Evolutionary conservation across 352 stramenopile species (phyloP).

Genomic region (Phytopythium aichiense): DNA sequence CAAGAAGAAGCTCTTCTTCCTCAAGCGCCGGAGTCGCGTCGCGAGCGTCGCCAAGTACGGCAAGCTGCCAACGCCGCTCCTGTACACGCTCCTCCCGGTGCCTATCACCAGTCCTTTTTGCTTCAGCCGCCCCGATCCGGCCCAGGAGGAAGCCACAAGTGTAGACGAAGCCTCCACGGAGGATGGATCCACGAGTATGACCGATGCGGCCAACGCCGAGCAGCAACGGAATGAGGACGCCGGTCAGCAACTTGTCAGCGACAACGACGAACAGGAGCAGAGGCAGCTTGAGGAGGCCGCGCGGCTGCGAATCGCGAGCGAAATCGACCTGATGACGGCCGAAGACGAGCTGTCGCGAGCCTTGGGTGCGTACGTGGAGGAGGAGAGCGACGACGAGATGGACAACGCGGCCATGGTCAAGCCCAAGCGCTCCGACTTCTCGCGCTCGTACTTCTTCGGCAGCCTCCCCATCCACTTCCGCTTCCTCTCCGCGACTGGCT

Average conservation of each 20-base stretch:
- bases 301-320: constrained; percentile 12
- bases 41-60: constrained; percentile 34
- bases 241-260: constrained; percentile 4
- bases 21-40: constrained; percentile 36
- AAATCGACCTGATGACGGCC: constrained; percentile 22
- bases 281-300: constrained; percentile 11
- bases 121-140: background rate
- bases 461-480: constrained; percentile 46
- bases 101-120: constrained; percentile 26
- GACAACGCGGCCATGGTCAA: constrained; percentile 15
- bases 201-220: background rate
- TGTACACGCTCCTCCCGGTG: constrained; percentile 36
- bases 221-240: background rate
- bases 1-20: constrained; percentile 44
- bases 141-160: constrained; percentile 7
- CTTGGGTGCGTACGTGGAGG: constrained; percentile 31
- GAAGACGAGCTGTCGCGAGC: constrained; percentile 37
- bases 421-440: constrained; percentile 69
- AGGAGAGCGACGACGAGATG: constrained; percentile 36
- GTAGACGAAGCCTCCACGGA: background rate
- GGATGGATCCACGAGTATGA: background rate
- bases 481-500: constrained; percentile 39
- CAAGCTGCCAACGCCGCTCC: constrained; percentile 37
- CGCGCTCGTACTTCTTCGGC: constrained; percentile 65
- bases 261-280: constrained; percentile 23